Evolutionary conservation across 2,329 filamentous ascomycete species (phyloP), one percentile per base, ranked within the genome.

Genomic region (Akanthomyces dipterigenus): DNA sequence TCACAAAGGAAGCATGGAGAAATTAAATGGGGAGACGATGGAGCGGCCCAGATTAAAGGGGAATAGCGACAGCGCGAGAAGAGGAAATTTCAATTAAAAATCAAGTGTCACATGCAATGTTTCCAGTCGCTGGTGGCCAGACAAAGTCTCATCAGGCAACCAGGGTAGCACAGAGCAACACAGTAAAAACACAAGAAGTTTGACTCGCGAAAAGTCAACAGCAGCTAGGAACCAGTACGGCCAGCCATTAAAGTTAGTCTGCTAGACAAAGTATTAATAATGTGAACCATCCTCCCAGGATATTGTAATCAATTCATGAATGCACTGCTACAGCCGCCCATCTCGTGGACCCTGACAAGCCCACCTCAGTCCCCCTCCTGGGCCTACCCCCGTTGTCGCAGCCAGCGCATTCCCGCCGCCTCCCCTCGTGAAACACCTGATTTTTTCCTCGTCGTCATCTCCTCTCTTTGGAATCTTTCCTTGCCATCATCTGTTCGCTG

Each of bases 381-480:
- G n/a, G n/a, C n/a, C n/a, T n/a, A n/a, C n/a, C 45, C 50, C 49
- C 28, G 34, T 31, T 55, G 36, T 38, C 46, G 31, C 51, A 42
- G 51, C 20, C 34, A 50, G 11, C 34, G 48, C 51, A 48, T 49
- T 49, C 45, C 40, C 54, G 22, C 38, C 22, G 55, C 34, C 43
- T 53, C 49, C 31, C 40, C 48, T 62, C 61, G 40, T 53, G 45
- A 45, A 57, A 59, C 61, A n/a, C 45, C 22, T 46, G 34, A 38
- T 7, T 22, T 24, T 6, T 34, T 18, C 57, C 48, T 28, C 31
- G n/a, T 49, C 24, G 16, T n/a, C 34, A 34, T 24, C 55, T 31
- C 36, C 43, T 46, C 34, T 20, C 28, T 26, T 53, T 22, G 36
- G 12, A 9, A 26, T 54, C 51, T 24, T 6, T 12, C 36, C 20